Evolutionary conservation across 164 flowering plant species (phyloP), one percentile per base, ranked within the genome.

Genomic region (Chimonanthus praecox): DNA sequence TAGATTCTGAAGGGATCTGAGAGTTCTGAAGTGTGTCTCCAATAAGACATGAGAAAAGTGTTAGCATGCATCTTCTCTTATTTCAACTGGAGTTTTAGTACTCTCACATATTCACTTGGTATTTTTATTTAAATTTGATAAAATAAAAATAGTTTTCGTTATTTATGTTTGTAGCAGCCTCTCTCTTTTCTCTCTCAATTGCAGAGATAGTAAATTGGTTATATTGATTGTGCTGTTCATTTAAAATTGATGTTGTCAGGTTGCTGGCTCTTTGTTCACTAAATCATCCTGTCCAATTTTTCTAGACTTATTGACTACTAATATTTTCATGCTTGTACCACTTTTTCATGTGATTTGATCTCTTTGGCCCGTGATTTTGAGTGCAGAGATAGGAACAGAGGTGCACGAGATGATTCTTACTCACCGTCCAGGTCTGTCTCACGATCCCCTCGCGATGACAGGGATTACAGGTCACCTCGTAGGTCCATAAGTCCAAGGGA

Each of bases 401-500:
- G 80, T 54, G 76, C 64, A 9, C 80, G 84, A 76, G 79, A 82
- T 63, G 84, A 81, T 50, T 70, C 79, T 83, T 74, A 68, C 68
- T 87, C 92, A 4, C 86, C 84, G 11, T 50, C 66, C 58, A 74
- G 87, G 47, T 82, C 87, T 60, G 61, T 80, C 21, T 79, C 84
- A 45, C 76, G 69, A 64, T 78, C 85, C 68, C 71, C 61, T 11
- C 70, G 47, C 11, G 67, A 50, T 67, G 75, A 73, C 64, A 82
- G 74, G 75, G 78, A 77, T 62, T 58, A 64, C 51, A 69, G 61
- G 67, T 72, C 79, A 4, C 73, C 77, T 49, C 71, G 11, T 16
- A 80, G 82, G 62, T 80, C 82, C 61, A 11, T 54, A 3, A 54
- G n/a, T 54, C 60, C 60, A 13, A 54, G 60, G 60, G 16, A 54